Conservation (phyloP, 2,329 filamentous ascomycete species). For the Monilinia fructigena region DNA sequence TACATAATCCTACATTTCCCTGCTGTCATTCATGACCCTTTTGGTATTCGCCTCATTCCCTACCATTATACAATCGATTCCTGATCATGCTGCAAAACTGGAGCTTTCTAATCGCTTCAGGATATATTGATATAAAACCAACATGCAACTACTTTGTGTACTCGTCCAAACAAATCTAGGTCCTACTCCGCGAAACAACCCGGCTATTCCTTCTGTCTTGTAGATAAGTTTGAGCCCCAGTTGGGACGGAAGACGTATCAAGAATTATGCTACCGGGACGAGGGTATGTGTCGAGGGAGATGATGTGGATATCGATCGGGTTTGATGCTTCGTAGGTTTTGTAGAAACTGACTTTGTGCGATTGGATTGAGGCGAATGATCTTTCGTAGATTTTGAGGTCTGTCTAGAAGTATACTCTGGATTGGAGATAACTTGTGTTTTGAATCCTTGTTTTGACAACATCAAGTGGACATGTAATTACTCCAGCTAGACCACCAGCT, state of each 20-base stretch:
- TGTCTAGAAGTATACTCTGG: constrained; percentile 35
- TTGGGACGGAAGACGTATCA: constrained; percentile 85
- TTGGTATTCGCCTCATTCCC: neutral
- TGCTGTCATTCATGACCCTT: constrained; percentile 4
- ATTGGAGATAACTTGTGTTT: constrained; percentile 69
- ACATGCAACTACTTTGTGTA: constrained; percentile 94
- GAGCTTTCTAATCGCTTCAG: constrained; percentile 69
- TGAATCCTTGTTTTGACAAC: constrained; percentile 97
- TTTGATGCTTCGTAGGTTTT: constrained; percentile 46
- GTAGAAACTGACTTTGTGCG: constrained; percentile 27
- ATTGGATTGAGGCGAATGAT: constrained; percentile 26
- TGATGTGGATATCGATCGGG: constrained; percentile 81
- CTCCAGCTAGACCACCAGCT: constrained; percentile 88
- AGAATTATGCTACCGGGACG: constrained; percentile 76
- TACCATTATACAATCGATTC: constrained; percentile 33
- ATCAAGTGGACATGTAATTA: constrained; percentile 92
- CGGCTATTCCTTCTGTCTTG: constrained; percentile 78
- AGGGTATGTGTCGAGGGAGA: constrained; percentile 79
- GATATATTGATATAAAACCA: constrained; percentile 89
- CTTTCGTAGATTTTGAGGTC: constrained; percentile 27
- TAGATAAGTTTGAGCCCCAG: constrained; percentile 87
- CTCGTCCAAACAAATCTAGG: constrained; percentile 95
- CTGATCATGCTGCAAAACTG: constrained; percentile 24
- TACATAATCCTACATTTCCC: constrained; percentile 24
- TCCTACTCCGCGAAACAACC: constrained; percentile 93